Conservation (phyloP, 2,329 filamentous ascomycete genomes). For the Sporothrix dimorphospora region DNA sequence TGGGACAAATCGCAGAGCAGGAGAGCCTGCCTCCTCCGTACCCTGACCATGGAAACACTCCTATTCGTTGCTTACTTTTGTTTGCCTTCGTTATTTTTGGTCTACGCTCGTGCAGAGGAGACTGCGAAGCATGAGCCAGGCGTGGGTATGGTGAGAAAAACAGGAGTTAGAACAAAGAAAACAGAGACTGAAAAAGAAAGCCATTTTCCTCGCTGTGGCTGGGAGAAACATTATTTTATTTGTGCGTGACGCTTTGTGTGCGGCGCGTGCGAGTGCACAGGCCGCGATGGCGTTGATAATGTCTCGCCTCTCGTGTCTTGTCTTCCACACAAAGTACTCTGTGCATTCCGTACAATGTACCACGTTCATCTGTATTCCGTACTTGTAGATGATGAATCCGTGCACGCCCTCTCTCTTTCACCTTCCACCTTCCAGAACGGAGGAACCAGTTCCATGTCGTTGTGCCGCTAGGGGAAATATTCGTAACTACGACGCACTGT, state of each 20-base stretch:
- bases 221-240: slow-evolving; percentile 1
- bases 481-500: background rate
- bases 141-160: too few species aligned
- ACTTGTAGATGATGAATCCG: background rate
- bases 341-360: background rate
- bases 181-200: too few species aligned
- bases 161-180: background rate
- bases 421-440: slow-evolving; percentile 10
- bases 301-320: slow-evolving; percentile 1
- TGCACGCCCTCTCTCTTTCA: background rate
- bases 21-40: background rate
- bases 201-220: background rate
- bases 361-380: background rate
- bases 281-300: background rate
- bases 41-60: background rate
- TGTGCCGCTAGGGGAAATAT: background rate
- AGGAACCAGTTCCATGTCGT: slow-evolving; percentile 11
- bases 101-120: background rate
- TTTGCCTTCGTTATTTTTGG: slow-evolving; percentile 2
- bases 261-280: background rate
- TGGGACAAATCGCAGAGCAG: background rate
- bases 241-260: background rate
- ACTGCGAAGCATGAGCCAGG: too few species aligned
- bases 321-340: background rate
- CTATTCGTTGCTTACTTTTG: background rate